These are phyloP conservation scores for Nemania abortiva DNA, from an alignment of 2,329 filamentous ascomycete species.

Conservation along the genomic window DNA sequence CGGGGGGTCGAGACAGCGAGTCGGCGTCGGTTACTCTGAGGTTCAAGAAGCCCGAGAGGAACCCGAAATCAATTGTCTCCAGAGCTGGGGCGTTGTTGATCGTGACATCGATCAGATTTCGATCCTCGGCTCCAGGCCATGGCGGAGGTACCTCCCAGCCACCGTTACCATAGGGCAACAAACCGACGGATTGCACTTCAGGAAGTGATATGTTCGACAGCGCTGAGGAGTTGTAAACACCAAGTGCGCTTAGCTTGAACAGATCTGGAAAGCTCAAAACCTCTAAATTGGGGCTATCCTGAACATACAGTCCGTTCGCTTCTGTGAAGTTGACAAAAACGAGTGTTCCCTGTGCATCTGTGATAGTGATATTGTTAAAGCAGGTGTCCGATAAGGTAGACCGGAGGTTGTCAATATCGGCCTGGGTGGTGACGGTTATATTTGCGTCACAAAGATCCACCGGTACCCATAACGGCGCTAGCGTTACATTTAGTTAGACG, in stretches of 20 bases:
- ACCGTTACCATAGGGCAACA: background rate
- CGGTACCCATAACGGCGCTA: background rate
- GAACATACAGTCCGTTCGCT: background rate
- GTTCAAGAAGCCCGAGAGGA: background rate
- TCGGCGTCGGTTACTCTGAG: background rate
- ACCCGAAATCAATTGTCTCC: background rate
- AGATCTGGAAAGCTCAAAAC: slow-evolving; percentile 1
- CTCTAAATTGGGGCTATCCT: background rate
- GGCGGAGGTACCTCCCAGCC: background rate
- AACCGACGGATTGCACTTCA: background rate
- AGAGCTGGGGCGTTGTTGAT: background rate
- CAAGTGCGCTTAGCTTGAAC: background rate
- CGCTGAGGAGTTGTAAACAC: background rate
- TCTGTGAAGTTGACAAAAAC: background rate
- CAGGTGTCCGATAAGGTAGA: background rate
- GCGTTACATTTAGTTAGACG: background rate
- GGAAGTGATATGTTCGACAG: background rate
- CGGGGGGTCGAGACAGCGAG: background rate
- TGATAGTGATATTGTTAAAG: background rate
- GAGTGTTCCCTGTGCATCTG: background rate
- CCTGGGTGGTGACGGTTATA: background rate
- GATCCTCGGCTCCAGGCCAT: background rate
- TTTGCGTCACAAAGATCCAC: background rate
- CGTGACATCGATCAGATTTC: background rate
- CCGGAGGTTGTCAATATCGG: background rate